These are phyloP conservation scores for Talaromyces sp. DNA, from an alignment of 2,329 filamentous ascomycete species.

Conservation along the genomic window DNA sequence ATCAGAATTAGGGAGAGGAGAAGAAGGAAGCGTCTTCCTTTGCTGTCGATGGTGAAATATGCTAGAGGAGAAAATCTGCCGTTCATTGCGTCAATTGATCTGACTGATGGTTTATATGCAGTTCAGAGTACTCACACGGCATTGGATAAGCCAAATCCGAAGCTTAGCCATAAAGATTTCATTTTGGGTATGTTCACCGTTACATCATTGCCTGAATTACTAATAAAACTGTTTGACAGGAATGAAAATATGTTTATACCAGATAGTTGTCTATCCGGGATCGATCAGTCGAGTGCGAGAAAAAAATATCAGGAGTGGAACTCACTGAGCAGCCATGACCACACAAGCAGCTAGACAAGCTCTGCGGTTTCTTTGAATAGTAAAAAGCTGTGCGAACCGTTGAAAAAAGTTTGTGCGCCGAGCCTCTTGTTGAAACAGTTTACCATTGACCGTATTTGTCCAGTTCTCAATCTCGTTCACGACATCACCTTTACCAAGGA, in stretches of 20 bases:
- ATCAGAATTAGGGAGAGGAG: constrained; percentile 15
- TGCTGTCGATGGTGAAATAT: constrained; percentile 16
- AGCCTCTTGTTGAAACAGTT: constrained; percentile 3
- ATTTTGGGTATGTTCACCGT: constrained; percentile 3
- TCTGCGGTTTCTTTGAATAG: constrained; percentile 13
- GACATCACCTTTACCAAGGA: constrained; percentile 7
- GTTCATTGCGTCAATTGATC: background rate
- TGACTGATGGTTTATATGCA: background rate
- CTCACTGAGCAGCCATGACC: constrained; percentile 13
- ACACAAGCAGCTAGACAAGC: constrained; percentile 13
- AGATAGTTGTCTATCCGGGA: constrained; percentile 6
- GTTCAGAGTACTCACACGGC: constrained; percentile 8
- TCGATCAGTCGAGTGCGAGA: background rate
- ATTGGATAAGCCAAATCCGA: constrained; percentile 15
- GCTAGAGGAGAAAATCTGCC: constrained; percentile 14
- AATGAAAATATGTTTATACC: constrained; percentile 19
- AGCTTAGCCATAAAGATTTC: constrained; percentile 14
- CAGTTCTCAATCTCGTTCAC: constrained; percentile 10
- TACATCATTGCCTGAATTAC: background rate
- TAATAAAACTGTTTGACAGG: constrained; percentile 11
- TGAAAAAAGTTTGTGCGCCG: constrained; percentile 10
- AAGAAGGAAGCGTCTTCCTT: constrained; percentile 15
- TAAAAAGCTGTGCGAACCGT: constrained; percentile 14
- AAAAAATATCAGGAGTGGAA: background rate
- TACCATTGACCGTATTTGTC: constrained; percentile 1